Percentiles rank a stretch among this genome's conserved stretches.
Conservation (phyloP, 1,139 yeast genomes). For the Saccharomyces hybrid region DNA sequence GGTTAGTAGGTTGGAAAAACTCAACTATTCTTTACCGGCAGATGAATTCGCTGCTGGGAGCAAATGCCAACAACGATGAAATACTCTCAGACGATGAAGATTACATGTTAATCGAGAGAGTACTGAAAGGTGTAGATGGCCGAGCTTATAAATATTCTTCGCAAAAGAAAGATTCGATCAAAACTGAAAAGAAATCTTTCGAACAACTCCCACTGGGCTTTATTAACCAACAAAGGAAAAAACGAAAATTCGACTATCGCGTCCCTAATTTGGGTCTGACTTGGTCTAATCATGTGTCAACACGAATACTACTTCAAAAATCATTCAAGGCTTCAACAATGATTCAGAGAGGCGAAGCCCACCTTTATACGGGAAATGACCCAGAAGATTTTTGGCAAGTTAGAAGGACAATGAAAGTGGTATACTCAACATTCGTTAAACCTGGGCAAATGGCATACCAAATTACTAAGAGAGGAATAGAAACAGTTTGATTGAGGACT, state of each 20-base stretch:
- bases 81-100: conserved; percentile 33
- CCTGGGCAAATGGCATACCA: conserved; percentile 23
- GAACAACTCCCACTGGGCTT: background rate
- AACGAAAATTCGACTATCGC: conserved; percentile 26
- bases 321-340: conserved; percentile 27
- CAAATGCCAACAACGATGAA: conserved; percentile 8
- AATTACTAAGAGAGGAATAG: conserved; percentile 30
- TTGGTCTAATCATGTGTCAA: conserved; percentile 39
- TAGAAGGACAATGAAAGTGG: conserved; percentile 34
- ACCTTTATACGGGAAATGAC: conserved; percentile 21
- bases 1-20: conserved; percentile 70
- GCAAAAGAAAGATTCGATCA: background rate
- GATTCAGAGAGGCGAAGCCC: conserved; percentile 26
- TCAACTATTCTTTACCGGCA: conserved; percentile 33
- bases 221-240: conserved; percentile 7
- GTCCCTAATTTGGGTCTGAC: conserved; percentile 40
- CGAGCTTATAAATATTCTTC: background rate
- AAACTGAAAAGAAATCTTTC: background rate
- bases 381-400: conserved; percentile 30
- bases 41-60: conserved; percentile 11
- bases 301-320: conserved; percentile 36
- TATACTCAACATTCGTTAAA: conserved; percentile 34
- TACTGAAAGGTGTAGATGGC: conserved; percentile 1
- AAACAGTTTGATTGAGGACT: conserved; percentile 8
- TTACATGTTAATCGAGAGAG: conserved; percentile 19